These are phyloP conservation scores for Artemisia tridentata DNA, from an alignment of 129 eudicot genomes.

Conservation along the genomic window DNA sequence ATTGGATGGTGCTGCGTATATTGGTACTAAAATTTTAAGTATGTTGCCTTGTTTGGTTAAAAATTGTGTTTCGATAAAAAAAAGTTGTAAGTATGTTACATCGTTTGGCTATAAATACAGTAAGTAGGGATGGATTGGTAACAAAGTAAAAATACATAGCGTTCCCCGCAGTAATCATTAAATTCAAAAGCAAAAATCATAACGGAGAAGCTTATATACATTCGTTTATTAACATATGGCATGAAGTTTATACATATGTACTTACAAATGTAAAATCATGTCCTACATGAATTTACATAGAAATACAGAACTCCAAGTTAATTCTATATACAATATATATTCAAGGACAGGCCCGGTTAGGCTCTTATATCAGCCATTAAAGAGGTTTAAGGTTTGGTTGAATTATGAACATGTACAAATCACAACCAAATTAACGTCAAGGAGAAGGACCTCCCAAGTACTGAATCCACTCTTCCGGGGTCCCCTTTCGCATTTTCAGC, in stretches of 20 bases:
- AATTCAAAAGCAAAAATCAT: no score
- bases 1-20: no score
- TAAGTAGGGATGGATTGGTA: no score
- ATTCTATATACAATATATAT: conserved; percentile 25
- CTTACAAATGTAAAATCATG: conserved; percentile 13
- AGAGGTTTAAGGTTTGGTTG: conserved; percentile 16
- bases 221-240: conserved; percentile 24
- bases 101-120: no score
- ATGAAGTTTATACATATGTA: conserved; percentile 25
- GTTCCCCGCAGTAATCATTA: no score
- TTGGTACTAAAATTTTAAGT: no score
- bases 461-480: conserved; percentile 87
- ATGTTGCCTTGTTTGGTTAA: no score
- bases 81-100: no score
- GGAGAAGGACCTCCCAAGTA: conserved; percentile 64
- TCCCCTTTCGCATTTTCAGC: conserved; percentile 63
- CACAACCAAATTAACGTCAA: conserved; percentile 21
- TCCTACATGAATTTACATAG: conserved; percentile 24
- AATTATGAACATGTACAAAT: conserved; percentile 26
- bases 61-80: no score
- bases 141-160: no score
- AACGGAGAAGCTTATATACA: conserved; percentile 16
- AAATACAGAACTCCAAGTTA: conserved; percentile 6
- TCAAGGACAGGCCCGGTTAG: no score
- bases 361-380: not conserved